Percentiles rank a stretch among this genome's conserved stretches.
Conservation (phyloP, 2,329 filamentous ascomycete genomes). For the Claviceps sp. region DNA sequence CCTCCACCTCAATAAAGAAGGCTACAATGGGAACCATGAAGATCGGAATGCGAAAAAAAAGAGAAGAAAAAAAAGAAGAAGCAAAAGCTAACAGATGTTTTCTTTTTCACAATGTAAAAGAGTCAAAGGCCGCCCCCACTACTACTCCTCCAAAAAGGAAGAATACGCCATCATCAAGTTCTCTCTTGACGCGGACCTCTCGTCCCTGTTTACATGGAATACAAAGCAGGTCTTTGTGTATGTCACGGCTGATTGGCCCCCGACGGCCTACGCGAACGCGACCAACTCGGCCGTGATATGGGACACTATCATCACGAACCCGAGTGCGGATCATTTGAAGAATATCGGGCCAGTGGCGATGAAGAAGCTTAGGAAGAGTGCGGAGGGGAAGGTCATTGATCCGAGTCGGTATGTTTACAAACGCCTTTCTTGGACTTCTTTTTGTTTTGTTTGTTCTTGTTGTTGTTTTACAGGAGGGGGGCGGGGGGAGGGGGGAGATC, state of each 20-base stretch:
- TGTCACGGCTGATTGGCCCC: slow-evolving; percentile 65
- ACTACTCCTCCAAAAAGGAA: slow-evolving; percentile 84
- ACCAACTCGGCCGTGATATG: slow-evolving; percentile 77
- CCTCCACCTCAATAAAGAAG: too few relatives aligned
- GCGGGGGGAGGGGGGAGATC: not conserved
- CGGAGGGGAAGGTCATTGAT: slow-evolving; percentile 46
- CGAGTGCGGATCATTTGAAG: slow-evolving; percentile 47
- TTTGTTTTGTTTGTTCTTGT: too few relatives aligned
- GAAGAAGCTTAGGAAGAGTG: slow-evolving; percentile 48
- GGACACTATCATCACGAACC: slow-evolving; percentile 82
- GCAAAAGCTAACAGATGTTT: not conserved
- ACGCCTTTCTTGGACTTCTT: too few relatives aligned
- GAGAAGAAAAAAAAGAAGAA: not conserved
- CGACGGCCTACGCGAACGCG: slow-evolving; percentile 20
- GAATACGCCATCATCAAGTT: slow-evolving; percentile 94
- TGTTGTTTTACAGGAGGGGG: not conserved
- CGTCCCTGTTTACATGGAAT: slow-evolving; percentile 95
- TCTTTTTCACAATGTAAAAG: slow-evolving; percentile 28
- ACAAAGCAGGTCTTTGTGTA: slow-evolving; percentile 98
- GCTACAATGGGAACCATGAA: not conserved
- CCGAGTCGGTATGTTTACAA: slow-evolving; percentile 33
- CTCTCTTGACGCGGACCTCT: slow-evolving; percentile 81
- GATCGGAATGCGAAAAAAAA: not conserved
- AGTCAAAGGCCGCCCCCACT: slow-evolving; percentile 83
- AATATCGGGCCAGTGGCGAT: slow-evolving; percentile 46